Evolutionary conservation across 768 basidiomycete genomes (phyloP), one percentile per base, ranked within the genome.

Genomic region (Panellus pusillus): DNA sequence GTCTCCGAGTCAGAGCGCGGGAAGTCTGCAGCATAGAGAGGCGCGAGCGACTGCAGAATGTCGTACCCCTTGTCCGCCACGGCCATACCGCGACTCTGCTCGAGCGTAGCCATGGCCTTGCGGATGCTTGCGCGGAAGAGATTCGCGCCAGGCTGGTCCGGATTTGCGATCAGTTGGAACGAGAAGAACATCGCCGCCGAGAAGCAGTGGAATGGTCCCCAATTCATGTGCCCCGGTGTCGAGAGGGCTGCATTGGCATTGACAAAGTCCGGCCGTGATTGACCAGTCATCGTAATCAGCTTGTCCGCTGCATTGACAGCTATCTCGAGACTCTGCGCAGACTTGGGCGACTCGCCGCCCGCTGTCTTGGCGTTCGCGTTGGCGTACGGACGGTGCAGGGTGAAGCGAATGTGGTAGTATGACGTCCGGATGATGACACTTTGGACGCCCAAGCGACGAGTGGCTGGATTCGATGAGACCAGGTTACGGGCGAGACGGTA

Each of bases 151-250:
- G 87, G 86, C 58, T 90, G 89, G 56, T 88, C 87, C 46, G 89
- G 86, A 62, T 89, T 85, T 32, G 84, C 80, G 62, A 91, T 86
- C 44, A 92, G 79, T 63, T 92, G 89, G 72, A 91, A 91, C n/a
- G 88, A 87, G 79, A 92, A 91, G 72, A 92, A 92, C 85, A 92
- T 91, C 44, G 88, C 88, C 17, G 91, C 89, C 44, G 86, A 86
- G 74, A 92, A 92, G 61, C 86, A 82, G 64, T 93, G 89, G 72
- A 87, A 89, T 0, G 89, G 87, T 4, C 85, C 86, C 84, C 88
- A 90, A 61, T 83, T 84, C 80, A 92, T 84, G 68, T 93, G 90
- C 3, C 87, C 89, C 31, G 88, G 89, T 8, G 90, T 86, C 9
- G 86, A 81, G 54, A 85, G 71, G 15, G 85, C 79, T 13, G 81